These are phyloP conservation scores for Dujonia santamariae DNA, from an alignment of 1,139 yeast genomes.

Conservation along the genomic window DNA sequence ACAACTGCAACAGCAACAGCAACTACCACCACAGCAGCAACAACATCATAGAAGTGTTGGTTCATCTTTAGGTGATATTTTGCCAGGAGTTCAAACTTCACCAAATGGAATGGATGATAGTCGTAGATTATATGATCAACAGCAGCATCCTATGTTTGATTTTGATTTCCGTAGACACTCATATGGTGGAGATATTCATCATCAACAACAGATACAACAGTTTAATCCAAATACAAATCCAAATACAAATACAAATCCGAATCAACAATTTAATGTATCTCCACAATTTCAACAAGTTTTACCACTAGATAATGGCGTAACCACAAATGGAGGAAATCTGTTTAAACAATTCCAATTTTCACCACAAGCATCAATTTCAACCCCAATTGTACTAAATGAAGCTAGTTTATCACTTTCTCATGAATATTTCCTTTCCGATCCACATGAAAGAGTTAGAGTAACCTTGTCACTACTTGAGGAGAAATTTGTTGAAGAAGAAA, in stretches of 20 bases:
- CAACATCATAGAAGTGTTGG: slow-evolving; percentile 2
- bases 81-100: too few relatives aligned
- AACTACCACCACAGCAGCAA: background rate
- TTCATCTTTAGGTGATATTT: slow-evolving; percentile 1
- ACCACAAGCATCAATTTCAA: background rate
- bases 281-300: slow-evolving; percentile 1
- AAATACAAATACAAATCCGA: too few relatives aligned
- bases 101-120: too few relatives aligned
- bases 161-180: slow-evolving; percentile 24
- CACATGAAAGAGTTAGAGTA: slow-evolving; percentile 42
- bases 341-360: background rate
- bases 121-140: too few relatives aligned
- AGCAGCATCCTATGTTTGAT: slow-evolving; percentile 8
- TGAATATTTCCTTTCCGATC: slow-evolving; percentile 37
- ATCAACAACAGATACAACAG: slow-evolving; percentile 7
- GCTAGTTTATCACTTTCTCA: slow-evolving; percentile 22
- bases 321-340: too few relatives aligned
- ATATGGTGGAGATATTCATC: slow-evolving; percentile 19
- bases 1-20: background rate
- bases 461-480: slow-evolving; percentile 22
- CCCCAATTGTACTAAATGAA: slow-evolving; percentile 8
- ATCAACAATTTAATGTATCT: slow-evolving; percentile 2
- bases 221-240: slow-evolving; percentile 1
- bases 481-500: slow-evolving; percentile 25
- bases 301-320: background rate